Conservation (phyloP, 148 eudicot genomes). For the Fagopyrum tataricum region DNA sequence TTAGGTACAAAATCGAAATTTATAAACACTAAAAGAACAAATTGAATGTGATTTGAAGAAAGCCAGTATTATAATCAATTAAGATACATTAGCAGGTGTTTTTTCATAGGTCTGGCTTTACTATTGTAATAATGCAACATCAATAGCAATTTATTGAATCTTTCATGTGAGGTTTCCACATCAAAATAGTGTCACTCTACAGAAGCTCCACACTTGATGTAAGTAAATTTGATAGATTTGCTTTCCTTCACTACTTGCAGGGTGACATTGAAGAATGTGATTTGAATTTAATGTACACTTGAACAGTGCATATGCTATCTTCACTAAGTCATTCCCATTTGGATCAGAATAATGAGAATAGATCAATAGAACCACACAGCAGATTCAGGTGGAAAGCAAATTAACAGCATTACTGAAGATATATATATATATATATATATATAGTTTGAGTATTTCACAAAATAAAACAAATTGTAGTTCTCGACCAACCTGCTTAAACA, state of each 20-base stretch:
- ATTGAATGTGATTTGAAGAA: not conserved
- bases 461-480: not conserved
- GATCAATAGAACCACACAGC: not conserved
- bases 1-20: not conserved
- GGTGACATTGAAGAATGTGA: not conserved
- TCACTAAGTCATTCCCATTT: not conserved
- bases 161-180: not conserved
- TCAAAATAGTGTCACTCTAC: not conserved
- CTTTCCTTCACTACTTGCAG: not conserved
- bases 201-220: not conserved
- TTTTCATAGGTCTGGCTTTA: not conserved
- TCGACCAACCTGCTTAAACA: constrained; percentile 87
- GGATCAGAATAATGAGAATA: not conserved
- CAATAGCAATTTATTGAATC: not conserved
- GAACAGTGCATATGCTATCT: not conserved
- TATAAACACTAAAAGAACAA: not conserved
- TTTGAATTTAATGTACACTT: not conserved
- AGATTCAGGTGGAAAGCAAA: not conserved
- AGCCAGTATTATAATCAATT: not conserved
- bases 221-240: not conserved
- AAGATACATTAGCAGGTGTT: not conserved
- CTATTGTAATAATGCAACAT: not conserved
- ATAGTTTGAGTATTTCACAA: too few species aligned
- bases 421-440: too few species aligned
- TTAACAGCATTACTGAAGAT: not conserved